Conservation (phyloP, 441 rosid genomes). For the Eutrema salsugineum region DNA sequence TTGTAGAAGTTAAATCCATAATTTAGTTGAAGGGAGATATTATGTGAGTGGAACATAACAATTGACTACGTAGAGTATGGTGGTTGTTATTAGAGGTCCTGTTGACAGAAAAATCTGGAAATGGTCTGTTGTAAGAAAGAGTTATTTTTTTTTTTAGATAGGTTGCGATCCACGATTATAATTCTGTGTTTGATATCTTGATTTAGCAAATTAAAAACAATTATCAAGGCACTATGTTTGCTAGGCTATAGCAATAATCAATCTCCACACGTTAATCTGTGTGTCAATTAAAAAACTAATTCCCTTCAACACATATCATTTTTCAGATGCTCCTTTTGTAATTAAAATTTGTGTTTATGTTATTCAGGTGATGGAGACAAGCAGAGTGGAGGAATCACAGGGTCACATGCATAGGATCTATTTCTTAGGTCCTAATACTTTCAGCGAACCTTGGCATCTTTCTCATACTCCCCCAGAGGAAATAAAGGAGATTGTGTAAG, state of each 20-base stretch:
- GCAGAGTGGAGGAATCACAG: constrained; percentile 80
- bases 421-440: constrained; percentile 88
- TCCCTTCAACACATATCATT: neutral
- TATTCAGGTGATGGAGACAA: constrained; percentile 69
- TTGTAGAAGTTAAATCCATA: neutral
- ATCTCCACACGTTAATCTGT: neutral
- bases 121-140: neutral
- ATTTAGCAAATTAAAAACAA: too few relatives aligned
- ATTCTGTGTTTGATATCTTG: neutral
- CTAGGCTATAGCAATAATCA: neutral
- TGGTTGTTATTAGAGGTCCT: neutral
- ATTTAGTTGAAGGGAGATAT: neutral
- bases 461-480: constrained; percentile 79
- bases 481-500: constrained; percentile 82
- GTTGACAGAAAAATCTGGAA: neutral
- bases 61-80: neutral
- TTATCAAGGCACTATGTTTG: neutral
- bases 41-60: neutral
- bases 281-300: neutral
- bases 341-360: neutral
- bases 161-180: too few relatives aligned
- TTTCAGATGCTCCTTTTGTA: neutral
- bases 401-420: constrained; percentile 88
- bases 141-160: too few relatives aligned
- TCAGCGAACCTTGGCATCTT: constrained; percentile 87